A percentile compares a stretch with the other conserved stretches of the same genome.
phyloP scores from a whole-genome alignment of 176 grass and related monocot species.

The Miscanthus lutarioriparius region DNA sequence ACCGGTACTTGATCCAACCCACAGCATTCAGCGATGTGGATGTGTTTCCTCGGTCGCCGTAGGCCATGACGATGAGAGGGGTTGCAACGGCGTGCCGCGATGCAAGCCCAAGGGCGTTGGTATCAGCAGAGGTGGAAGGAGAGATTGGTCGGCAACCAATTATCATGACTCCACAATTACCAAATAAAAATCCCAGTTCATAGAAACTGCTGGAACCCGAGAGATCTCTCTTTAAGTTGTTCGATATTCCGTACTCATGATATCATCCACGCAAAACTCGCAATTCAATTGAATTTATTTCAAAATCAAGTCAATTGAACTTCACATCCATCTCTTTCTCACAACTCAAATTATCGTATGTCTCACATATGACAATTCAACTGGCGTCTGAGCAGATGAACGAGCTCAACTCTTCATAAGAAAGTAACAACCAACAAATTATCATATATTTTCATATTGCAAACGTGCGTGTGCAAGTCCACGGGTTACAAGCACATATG shows the following conservation, averaged over 20 bases:
- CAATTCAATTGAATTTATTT: background rate
- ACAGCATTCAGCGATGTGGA: background rate
- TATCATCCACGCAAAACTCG: background rate
- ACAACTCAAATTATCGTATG: background rate
- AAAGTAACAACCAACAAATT: slow-evolving; percentile 34
- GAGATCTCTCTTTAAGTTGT: background rate
- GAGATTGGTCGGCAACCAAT: background rate
- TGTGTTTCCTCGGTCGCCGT: background rate
- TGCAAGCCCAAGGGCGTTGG: background rate
- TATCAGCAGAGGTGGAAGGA: background rate
- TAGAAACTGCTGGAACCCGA: background rate
- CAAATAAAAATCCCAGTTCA: background rate
- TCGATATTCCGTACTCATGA: background rate
- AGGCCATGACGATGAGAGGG: background rate
- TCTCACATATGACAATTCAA: background rate
- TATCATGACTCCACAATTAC: background rate
- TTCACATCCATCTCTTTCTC: too few species aligned
- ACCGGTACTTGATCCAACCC: background rate
- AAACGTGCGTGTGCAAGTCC: slow-evolving; percentile 49
- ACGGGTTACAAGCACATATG: slow-evolving; percentile 48
- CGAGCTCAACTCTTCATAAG: background rate
- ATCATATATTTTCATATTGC: slow-evolving; percentile 34
- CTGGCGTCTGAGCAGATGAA: background rate
- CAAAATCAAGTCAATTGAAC: background rate
- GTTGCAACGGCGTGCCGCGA: background rate